Evolutionary conservation across 306 rosid genomes (phyloP).

Genomic region (Calophaca sinica): DNA sequence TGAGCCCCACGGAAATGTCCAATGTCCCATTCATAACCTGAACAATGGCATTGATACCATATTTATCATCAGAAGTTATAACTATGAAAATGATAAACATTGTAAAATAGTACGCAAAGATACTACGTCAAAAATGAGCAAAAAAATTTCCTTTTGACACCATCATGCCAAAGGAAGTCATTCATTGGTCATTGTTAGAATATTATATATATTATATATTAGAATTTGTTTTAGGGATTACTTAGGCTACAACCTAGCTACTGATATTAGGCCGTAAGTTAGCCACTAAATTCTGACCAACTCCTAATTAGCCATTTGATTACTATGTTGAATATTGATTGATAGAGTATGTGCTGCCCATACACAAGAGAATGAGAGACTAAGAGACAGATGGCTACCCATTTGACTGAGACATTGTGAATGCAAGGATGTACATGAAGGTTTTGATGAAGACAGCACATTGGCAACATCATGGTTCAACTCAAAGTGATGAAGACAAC

Average conservation of each 20-base stretch:
- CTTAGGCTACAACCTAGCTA: background rate
- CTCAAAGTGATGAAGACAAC: no score
- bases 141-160: background rate
- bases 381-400: no score
- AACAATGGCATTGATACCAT: slow-evolving; percentile 47
- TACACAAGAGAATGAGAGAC: no score
- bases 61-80: slow-evolving; percentile 44
- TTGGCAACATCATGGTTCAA: no score
- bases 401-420: no score
- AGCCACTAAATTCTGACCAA: background rate
- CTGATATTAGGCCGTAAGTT: background rate
- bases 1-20: slow-evolving; percentile 86
- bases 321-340: background rate
- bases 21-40: slow-evolving; percentile 98
- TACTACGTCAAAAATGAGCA: background rate
- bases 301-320: background rate
- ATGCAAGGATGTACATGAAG: no score
- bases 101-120: slow-evolving; percentile 18
- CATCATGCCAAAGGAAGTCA: slow-evolving; percentile 5
- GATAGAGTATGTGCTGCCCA: background rate
- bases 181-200: background rate
- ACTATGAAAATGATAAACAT: slow-evolving; percentile 32
- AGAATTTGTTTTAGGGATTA: slow-evolving; percentile 15
- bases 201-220: background rate
- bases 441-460: no score